Base-by-base conservation (phyloP, 2,329 filamentous ascomycete species). In the Aureobasidium subglaciale region DNA sequence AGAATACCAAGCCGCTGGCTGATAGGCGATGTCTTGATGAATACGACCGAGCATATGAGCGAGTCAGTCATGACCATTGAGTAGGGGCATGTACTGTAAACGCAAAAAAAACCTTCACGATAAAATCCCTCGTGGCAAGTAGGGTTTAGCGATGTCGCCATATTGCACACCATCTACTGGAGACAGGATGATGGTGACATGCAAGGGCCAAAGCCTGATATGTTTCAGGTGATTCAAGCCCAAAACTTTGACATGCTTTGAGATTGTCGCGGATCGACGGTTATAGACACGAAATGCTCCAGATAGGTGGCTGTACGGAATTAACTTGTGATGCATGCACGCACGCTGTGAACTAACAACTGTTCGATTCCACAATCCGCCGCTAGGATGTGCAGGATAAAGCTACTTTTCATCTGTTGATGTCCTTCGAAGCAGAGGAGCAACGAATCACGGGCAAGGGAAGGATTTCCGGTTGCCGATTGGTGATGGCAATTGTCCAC, bases 181-280 rank as follows among this genome's bases (percentile, higher is more conserved):
- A 43, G 50, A 54, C 48, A 30, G 34, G 15, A 53, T 53, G 16
- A 53, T 53, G 25, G 27, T n/a, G n/a, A n/a, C 37, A 53, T 53
- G 48, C 34, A 30, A 54, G 50, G 29, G 50, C 38, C 38, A 34
- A 42, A 43, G 18, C 20, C 10, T 42, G 50, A 35, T 25, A 24
- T 27, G 38, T 54, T 54, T 43, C 50, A 29, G 34, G 38, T 54
- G 50, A 20, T 34, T 54, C 50, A 43, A 18, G 38, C 10, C 27
- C 38, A 13, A 54, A 43, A 54, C 50, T 38, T 54, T 54, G 50
- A 42, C 50, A 35, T 25, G 22, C 37, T 43, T 22, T 18, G 50
- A 54, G 27, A 42, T 54, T 52, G 37, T 27, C 3, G 29, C 20
- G 29, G 30, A 22, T 25, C 50, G 35, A 54, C 38, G 35, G 35